phyloP scores from a whole-genome alignment of 257 asterid species.

The Vinca minor region DNA sequence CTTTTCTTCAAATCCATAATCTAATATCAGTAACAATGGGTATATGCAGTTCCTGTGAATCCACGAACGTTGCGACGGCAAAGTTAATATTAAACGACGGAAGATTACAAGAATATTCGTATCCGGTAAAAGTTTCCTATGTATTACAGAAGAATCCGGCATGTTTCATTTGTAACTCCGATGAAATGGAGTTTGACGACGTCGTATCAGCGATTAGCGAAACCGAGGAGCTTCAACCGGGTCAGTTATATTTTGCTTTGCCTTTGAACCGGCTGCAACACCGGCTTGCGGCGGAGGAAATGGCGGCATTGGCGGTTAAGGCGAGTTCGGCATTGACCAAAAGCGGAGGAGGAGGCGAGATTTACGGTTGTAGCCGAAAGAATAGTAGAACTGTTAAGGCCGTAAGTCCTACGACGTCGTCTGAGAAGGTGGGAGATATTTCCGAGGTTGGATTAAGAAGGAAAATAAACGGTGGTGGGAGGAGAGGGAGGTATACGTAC shows the following conservation, averaged over 20 bases:
- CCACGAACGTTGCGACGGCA: conserved; percentile 65
- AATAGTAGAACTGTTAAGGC: conserved; percentile 14
- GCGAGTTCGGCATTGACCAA: conserved; percentile 80
- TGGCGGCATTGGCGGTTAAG: conserved; percentile 97
- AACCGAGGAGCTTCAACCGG: conserved; percentile 73
- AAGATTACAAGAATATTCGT: conserved; percentile 63
- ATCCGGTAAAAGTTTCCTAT: conserved; percentile 68
- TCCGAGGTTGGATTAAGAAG: conserved; percentile 21
- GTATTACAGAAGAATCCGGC: conserved; percentile 62
- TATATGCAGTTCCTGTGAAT: conserved; percentile 71
- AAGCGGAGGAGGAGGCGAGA: conserved; percentile 41
- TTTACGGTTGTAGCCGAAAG: conserved; percentile 51
- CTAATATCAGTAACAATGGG: conserved; percentile 41
- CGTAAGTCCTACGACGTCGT: conserved; percentile 14
- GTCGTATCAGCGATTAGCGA: conserved; percentile 58
- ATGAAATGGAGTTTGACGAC: conserved; percentile 81
- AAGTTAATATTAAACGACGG: conserved; percentile 69
- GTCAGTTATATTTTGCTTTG: conserved; percentile 80
- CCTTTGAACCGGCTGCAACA: conserved; percentile 51
- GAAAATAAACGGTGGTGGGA: conserved; percentile 23
- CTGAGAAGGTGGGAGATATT: conserved; percentile 20
- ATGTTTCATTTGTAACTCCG: conserved; percentile 75
- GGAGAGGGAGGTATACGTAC: conserved; percentile 42
- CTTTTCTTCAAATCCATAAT: too few relatives aligned
- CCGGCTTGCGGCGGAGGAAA: conserved; percentile 72